Evolutionary conservation across 495 filamentous ascomycete genomes (phyloP).

Genomic region (Neurospora sp.): DNA sequence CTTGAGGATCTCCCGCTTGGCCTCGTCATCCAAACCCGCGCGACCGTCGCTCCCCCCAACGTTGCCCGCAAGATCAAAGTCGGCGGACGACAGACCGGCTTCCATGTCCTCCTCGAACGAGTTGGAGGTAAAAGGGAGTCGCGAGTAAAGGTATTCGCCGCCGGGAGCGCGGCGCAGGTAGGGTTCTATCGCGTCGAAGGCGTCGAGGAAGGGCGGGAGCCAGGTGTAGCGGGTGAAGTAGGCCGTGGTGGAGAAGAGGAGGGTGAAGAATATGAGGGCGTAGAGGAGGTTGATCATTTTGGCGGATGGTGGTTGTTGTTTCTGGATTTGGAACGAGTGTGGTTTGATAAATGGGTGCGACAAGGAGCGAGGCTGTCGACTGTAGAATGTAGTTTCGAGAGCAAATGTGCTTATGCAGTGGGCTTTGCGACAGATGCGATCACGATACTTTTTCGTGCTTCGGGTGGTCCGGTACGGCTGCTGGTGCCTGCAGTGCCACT

Average conservation of each 20-base stretch:
- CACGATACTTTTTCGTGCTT: background rate
- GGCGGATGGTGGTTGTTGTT: background rate
- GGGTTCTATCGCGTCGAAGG: slow-evolving; percentile 17
- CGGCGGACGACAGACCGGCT: slow-evolving; percentile 67
- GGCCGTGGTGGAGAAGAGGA: slow-evolving; percentile 51
- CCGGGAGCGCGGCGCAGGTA: slow-evolving; percentile 35
- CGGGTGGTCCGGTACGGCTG: background rate
- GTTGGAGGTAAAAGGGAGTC: slow-evolving; percentile 53
- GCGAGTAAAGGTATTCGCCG: slow-evolving; percentile 56
- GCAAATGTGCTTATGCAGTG: background rate
- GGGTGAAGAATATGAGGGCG: slow-evolving; percentile 51
- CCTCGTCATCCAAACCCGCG: slow-evolving; percentile 65
- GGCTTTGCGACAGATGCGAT: background rate
- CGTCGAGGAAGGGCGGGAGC: slow-evolving; percentile 51
- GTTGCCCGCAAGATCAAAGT: slow-evolving; percentile 75
- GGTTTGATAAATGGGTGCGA: background rate
- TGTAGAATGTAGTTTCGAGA: background rate
- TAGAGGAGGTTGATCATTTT: slow-evolving; percentile 69
- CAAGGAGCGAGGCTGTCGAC: background rate
- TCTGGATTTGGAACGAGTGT: background rate
- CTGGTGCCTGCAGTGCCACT: background rate
- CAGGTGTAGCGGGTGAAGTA: slow-evolving; percentile 74
- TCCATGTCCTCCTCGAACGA: slow-evolving; percentile 65
- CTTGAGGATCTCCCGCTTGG: slow-evolving; percentile 67
- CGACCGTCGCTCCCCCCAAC: slow-evolving; percentile 65